These are phyloP conservation scores for Backusella westeae DNA, from an alignment of 192 early-diverging fungal genomes.

Conservation along the genomic window DNA sequence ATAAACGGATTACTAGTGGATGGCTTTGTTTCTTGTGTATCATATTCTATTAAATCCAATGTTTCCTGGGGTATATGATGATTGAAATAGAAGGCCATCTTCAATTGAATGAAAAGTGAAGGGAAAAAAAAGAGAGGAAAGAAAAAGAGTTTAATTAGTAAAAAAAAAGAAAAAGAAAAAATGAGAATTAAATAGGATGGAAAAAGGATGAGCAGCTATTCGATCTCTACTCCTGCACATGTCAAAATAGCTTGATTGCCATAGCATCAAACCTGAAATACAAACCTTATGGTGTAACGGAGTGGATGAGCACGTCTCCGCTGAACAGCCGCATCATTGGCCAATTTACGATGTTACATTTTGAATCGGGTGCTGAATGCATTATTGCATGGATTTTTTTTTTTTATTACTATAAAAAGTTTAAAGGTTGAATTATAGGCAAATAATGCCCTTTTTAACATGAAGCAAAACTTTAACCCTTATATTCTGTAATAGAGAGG, in stretches of 20 bases:
- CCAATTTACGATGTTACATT: not conserved
- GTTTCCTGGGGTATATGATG: conserved; percentile 1
- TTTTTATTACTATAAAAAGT: not conserved
- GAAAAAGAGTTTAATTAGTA: not conserved
- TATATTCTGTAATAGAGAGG: not conserved
- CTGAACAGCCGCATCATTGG: not conserved
- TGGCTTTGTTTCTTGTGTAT: conserved; percentile 1
- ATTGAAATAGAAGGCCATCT: not conserved
- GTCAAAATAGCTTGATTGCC: not conserved
- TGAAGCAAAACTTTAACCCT: not conserved
- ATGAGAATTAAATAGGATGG: not conserved
- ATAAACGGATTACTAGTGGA: not conserved
- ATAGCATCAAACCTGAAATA: not conserved
- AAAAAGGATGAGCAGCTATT: not conserved
- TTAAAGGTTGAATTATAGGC: not conserved
- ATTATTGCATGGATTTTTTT: not conserved
- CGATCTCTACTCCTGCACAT: not conserved
- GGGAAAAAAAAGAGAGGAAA: not conserved
- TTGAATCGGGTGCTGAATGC: not conserved
- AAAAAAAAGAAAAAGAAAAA: not conserved
- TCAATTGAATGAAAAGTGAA: not conserved
- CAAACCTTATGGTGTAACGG: not conserved
- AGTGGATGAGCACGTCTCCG: not conserved
- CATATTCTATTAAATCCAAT: conserved; percentile 3
- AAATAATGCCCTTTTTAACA: not conserved